phyloP scores from a whole-genome alignment of 31 red algal genomes.

The Odonthalia washingtoniensis region DNA sequence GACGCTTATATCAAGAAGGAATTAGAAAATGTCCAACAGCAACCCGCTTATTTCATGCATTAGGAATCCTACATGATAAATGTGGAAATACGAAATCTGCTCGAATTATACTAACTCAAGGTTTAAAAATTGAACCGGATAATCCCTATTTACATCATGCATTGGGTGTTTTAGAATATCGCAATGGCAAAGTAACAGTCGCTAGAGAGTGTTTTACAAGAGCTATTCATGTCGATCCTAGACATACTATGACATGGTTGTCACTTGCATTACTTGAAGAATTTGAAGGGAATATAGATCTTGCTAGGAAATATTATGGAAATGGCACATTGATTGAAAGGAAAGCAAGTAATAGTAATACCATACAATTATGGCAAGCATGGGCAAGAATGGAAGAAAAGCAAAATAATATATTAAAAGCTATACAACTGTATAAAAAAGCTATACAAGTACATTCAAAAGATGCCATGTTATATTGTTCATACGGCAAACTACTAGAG shows the following conservation, averaged over 20 bases:
- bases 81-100: constrained; percentile 74
- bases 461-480: constrained; percentile 89
- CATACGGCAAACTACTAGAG: constrained; percentile 77
- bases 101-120: constrained; percentile 71
- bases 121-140: constrained; percentile 77
- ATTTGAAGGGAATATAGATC: constrained; percentile 70
- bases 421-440: constrained; percentile 58
- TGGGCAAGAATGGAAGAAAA: constrained; percentile 98
- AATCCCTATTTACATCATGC: constrained; percentile 89
- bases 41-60: constrained; percentile 76
- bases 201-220: constrained; percentile 79
- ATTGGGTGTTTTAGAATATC: constrained; percentile 86
- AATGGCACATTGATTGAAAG: constrained; percentile 53
- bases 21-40: constrained; percentile 66
- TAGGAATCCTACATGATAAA: constrained; percentile 94
- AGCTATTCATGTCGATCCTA: constrained; percentile 72
- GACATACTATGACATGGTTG: constrained; percentile 86
- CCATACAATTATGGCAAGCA: constrained; percentile 95
- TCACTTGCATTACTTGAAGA: constrained; percentile 92
- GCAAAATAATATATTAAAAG: constrained; percentile 45
- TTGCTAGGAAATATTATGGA: constrained; percentile 76
- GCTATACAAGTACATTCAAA: constrained; percentile 71
- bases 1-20: constrained; percentile 78
- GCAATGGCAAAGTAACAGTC: constrained; percentile 50
- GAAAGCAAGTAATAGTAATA: constrained; percentile 46